Base-by-base conservation (phyloP, 306 rosid genomes). In the Cucurbita ficifolia region DNA sequence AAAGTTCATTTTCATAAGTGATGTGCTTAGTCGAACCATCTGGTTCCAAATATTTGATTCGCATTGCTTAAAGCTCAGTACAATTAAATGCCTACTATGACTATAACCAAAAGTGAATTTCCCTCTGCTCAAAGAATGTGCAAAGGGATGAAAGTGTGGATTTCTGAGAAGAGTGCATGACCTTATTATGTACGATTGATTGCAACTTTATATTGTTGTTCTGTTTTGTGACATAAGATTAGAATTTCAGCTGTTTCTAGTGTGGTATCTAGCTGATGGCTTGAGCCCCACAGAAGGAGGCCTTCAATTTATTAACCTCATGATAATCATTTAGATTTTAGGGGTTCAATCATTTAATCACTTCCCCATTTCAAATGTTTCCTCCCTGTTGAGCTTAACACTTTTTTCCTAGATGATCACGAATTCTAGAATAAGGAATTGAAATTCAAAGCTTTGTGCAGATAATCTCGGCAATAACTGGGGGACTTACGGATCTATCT, bases 381-480 rank as follows among this genome's bases (percentile, higher is more conserved):
- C 22, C 58, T 24, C 43, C 22, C 7, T 21, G 36, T 22, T 49
- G 57, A 50, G 10, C 35, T 59, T 59, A 29, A 6, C 75, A 17
- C 61, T 35, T 76, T 21, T 40, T 76, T n/a, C 61, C 49, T n/a
- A 4, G 17, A 73, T 19, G 57, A 73, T 71, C 54, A 10, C 72
- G 40, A 74, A 52, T 62, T 75, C 75, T 22, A n/a, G 40, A 70
- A 67, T 43, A 52, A n/a, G 16, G 10, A 53, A 59, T 75, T 56
- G 77, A 67, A 39, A 55, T 14, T 33, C 14, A 55, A 63, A 72
- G 57, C 69, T n/a, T 74, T 59, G n/a, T 84, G 86, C 92, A 95
- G 99, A 89, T 95, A 63, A 91, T 95, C 80, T 95, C 99, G 22
- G 97, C 99, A 72, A 86, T 89, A 70, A 84, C 97, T 51, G 99